phyloP scores from a whole-genome alignment of 176 grass and related monocot genomes.

The Paspalum vaginatum region DNA sequence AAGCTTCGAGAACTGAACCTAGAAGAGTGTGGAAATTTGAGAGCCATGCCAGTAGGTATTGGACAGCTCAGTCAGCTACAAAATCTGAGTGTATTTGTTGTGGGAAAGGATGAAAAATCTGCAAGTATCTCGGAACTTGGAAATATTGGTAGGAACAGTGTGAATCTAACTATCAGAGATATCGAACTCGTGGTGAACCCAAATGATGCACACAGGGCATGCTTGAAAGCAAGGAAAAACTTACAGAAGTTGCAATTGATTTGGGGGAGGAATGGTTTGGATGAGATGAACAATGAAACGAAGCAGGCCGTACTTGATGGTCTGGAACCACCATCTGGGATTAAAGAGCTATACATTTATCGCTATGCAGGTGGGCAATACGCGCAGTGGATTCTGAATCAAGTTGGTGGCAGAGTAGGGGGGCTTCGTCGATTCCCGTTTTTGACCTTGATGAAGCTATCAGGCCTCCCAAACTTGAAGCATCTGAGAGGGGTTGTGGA shows the following conservation, averaged over 20 bases:
- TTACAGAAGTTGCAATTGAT: neutral
- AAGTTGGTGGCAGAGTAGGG: too few relatives aligned
- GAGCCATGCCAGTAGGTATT: neutral
- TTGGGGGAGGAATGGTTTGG: too few relatives aligned
- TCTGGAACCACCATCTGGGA: neutral
- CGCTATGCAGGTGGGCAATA: too few relatives aligned
- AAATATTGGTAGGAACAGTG: neutral
- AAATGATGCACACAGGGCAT: neutral
- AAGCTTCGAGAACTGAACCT: slow-evolving; percentile 1
- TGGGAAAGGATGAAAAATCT: neutral
- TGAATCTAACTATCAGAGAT: neutral
- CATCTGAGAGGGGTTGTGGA: neutral
- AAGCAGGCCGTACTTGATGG: neutral
- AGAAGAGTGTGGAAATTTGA: neutral
- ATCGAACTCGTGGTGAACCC: neutral
- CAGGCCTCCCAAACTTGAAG: neutral
- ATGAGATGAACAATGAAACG: neutral
- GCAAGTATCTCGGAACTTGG: slow-evolving; percentile 18
- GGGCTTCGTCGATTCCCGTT: too few relatives aligned
- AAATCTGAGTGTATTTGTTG: neutral
- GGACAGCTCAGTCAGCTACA: neutral
- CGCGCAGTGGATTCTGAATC: too few relatives aligned
- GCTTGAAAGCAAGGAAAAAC: slow-evolving; percentile 8
- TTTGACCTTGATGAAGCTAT: neutral
- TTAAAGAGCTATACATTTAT: too few relatives aligned